Base-by-base conservation (phyloP, 2,329 filamentous ascomycete genomes). In the Alternaria postmessia region DNA sequence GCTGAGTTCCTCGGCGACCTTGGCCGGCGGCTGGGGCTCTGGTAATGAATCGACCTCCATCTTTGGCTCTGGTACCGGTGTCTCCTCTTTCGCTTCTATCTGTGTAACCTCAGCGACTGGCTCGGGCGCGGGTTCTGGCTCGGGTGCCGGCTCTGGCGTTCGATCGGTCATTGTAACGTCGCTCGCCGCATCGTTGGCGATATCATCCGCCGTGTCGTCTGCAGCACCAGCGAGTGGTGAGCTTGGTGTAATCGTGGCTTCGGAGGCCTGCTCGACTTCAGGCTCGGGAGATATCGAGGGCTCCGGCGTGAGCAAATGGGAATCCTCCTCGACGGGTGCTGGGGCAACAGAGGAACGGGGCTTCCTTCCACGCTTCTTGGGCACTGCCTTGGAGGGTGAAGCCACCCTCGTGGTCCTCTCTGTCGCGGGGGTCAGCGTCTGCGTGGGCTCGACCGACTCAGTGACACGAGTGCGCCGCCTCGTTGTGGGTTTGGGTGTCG, bases 181-280 rank as follows among this genome's bases (percentile, higher is more conserved):
- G 14, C 85, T 83, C 11, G 91, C 94, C 63, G 93, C 91, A 73
- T 96, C 92, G 14, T 55, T 22, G 7, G 43, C 32, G 11, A 12
- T 7, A 34, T 58, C 34, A 20, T 51, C 55, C 28, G 42, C 46
- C 30, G 85, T 82, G 36, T 53, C 51, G 39, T 85, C 83, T 12
- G 91, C 94, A 63, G 93, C 91, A 74, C 96, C 91, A 62, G 87
- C 85, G 38, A 94, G 83, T 3, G 92, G 89, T 3, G 88, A 87
- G 22, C 55, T 57, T 8, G 68, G 63, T 20, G 60, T 47, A 39
- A 59, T 28, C 7, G 59, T 62, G 30, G 41, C 53, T 32, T 61
- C 57, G 32, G 57, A 49, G 14, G 64, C 85, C 49, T 87, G 85
- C 18, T 88, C 87, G 43, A 26, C 32, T 22, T 36, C 30, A 11